phyloP scores from a whole-genome alignment of 768 basidiomycete genomes.

The Sistotremastrum niveocremeum region DNA sequence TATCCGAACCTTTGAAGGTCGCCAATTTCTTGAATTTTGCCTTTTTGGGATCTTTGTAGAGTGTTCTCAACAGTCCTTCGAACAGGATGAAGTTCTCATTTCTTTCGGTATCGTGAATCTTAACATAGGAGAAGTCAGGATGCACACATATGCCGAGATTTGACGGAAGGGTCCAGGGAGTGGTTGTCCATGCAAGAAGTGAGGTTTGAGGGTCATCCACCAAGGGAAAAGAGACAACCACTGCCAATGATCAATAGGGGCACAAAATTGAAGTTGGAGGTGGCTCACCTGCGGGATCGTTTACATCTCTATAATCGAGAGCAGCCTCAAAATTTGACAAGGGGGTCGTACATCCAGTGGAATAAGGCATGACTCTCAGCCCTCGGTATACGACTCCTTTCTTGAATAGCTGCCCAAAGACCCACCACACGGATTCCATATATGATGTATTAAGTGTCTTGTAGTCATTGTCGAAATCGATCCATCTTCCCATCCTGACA shows the following conservation, averaged over 20 bases:
- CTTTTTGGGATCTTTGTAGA: constrained; percentile 96
- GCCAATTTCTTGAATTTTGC: constrained; percentile 89
- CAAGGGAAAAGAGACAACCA: constrained; percentile 86
- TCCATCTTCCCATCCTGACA: constrained; percentile 98
- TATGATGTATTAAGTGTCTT: constrained; percentile 88
- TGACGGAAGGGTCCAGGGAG: constrained; percentile 95
- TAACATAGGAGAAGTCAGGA: constrained; percentile 91
- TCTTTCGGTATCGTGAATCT: constrained; percentile 83
- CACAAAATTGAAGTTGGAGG: neutral
- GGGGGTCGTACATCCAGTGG: constrained; percentile 90
- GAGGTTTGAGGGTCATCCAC: constrained; percentile 87
- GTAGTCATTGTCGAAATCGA: constrained; percentile 99
- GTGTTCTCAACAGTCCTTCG: constrained; percentile 69
- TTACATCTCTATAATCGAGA: constrained; percentile 81
- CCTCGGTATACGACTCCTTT: constrained; percentile 90
- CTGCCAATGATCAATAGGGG: constrained; percentile 21
- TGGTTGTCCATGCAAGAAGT: constrained; percentile 95
- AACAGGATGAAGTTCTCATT: constrained; percentile 85
- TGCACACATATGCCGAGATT: constrained; percentile 94
- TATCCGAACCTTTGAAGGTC: constrained; percentile 77
- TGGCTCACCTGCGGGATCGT: constrained; percentile 73
- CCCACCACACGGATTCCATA: constrained; percentile 99
- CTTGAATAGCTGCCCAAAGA: constrained; percentile 86
- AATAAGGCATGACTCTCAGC: constrained; percentile 94
- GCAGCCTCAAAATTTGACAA: constrained; percentile 97